Evolutionary conservation across 75 land plant genomes (phyloP).

Genomic region (Sequoia sempervirens): DNA sequence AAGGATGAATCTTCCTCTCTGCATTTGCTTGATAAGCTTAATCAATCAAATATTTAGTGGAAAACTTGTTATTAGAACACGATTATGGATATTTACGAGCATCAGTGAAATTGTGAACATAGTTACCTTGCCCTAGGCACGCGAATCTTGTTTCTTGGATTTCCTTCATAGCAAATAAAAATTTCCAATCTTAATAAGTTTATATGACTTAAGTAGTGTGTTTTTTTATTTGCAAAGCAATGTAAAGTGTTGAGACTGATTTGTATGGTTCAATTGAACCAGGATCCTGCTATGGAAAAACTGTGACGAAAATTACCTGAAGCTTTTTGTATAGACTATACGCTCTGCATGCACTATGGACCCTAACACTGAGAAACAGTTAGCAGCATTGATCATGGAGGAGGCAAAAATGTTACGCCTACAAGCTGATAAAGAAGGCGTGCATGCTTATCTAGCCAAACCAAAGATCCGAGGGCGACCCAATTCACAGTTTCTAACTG

Average conservation of each 20-base stretch:
- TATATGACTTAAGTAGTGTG: background rate
- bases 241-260: background rate
- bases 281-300: background rate
- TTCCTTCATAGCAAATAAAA: background rate
- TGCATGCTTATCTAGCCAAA: constrained; percentile 63
- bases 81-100: no score
- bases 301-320: background rate
- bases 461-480: constrained; percentile 73
- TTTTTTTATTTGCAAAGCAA: background rate
- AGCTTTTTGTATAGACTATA: background rate
- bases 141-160: background rate
- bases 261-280: background rate
- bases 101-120: no score
- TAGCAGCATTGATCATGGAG: constrained; percentile 83
- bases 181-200: background rate
- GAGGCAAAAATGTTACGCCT: constrained; percentile 68
- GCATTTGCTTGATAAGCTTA: background rate
- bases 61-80: no score
- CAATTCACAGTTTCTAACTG: constrained; percentile 84
- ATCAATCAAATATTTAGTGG: no score
- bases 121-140: background rate
- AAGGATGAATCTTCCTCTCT: no score
- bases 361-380: constrained; percentile 65
- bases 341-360: constrained; percentile 35
- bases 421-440: constrained; percentile 83